Conservation (phyloP, 345 rosid species). For the Citrus trifoliata region DNA sequence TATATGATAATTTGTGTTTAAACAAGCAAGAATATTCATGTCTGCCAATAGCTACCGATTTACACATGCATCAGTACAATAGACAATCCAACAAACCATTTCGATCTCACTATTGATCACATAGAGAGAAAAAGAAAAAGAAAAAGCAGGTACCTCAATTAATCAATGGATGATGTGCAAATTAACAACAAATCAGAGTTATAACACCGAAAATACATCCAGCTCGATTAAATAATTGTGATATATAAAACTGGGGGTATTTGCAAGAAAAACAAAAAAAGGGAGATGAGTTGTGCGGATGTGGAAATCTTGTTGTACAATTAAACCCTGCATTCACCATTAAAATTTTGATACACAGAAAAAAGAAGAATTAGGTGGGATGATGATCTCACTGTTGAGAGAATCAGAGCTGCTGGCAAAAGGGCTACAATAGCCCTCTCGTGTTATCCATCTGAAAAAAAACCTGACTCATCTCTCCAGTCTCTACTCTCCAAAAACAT, state of each 20-base stretch:
- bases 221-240: no score
- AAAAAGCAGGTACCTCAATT: no score
- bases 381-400: constrained; percentile 15
- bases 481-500: neutral
- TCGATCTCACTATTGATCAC: neutral
- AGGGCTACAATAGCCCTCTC: neutral
- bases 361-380: neutral
- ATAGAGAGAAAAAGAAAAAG: no score
- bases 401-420: neutral
- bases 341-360: neutral
- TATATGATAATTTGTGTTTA: neutral
- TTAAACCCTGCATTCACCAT: neutral
- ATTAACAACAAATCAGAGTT: no score
- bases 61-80: neutral
- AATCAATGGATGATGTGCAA: no score
- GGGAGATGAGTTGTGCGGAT: neutral
- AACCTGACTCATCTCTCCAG: constrained; percentile 16
- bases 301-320: neutral
- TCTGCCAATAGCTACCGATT: neutral
- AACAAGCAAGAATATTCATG: neutral
- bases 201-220: no score
- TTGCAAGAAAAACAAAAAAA: no score
- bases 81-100: neutral
- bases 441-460: constrained; percentile 9
- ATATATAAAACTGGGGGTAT: neutral